Conservation (phyloP, 164 flowering plant genomes). For the Warburgia ugandensis region DNA sequence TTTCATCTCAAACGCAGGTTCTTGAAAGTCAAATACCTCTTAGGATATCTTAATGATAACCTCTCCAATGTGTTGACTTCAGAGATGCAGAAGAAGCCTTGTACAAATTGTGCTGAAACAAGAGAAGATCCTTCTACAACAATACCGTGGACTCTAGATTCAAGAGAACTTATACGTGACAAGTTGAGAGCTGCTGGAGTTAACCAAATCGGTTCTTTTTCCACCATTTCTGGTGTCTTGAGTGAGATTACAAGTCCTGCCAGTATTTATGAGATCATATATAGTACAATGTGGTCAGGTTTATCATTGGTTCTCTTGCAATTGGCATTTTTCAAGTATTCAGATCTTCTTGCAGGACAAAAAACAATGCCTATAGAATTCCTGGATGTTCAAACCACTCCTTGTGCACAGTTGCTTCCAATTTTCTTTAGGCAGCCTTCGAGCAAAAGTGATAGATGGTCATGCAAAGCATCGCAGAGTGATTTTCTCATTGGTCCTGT, state of each 20-base stretch:
- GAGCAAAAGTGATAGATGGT: slow-evolving; percentile 41
- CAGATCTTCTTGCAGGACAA: slow-evolving; percentile 31
- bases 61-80: slow-evolving; percentile 23
- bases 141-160: slow-evolving; percentile 16
- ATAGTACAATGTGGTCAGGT: slow-evolving; percentile 42
- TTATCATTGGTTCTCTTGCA: slow-evolving; percentile 43
- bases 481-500: slow-evolving; percentile 58
- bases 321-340: slow-evolving; percentile 39
- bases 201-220: slow-evolving; percentile 20
- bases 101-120: background rate
- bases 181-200: slow-evolving; percentile 40
- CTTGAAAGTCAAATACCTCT: slow-evolving; percentile 36
- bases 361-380: slow-evolving; percentile 33
- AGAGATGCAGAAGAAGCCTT: slow-evolving; percentile 15
- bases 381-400: slow-evolving; percentile 39
- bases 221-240: slow-evolving; percentile 24
- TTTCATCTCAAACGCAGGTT: slow-evolving; percentile 31
- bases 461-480: slow-evolving; percentile 23
- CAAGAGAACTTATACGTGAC: slow-evolving; percentile 27
- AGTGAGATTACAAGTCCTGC: slow-evolving; percentile 37
- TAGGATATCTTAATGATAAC: slow-evolving; percentile 30
- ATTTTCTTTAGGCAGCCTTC: slow-evolving; percentile 47
- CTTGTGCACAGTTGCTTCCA: slow-evolving; percentile 48
- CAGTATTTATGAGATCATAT: slow-evolving; percentile 55
- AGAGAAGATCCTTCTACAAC: slow-evolving; percentile 6